Evolutionary conservation across 257 asterid genomes (phyloP), one percentile per base, ranked within the genome.

Genomic region (Rubia yunnanensis): DNA sequence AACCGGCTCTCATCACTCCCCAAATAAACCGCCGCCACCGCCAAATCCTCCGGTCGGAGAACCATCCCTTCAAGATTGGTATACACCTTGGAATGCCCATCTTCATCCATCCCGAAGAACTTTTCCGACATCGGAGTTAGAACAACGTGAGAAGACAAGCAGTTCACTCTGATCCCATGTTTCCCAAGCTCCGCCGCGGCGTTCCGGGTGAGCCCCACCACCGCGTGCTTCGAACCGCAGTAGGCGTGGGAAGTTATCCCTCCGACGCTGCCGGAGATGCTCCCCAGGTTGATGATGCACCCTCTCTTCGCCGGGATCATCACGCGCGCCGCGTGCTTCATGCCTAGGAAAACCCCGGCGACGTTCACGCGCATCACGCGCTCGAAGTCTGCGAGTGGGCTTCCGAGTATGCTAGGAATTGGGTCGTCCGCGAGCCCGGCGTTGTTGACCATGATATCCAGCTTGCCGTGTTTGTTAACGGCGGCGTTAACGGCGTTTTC

Each of bases 291-390:
- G 8, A 81, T 63, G 15, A 84, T 81, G 74, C 66, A 48, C 5
- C 87, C 87, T 1, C 66, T 7, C 0, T 63, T 35, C 4, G 48
- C 55, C 0, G 73, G 85, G 58, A 75, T 65, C 89, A 84, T 84
- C 22, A 60, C 80, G 0, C 79, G 61, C 0, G 86, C 83, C 0
- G 86, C 88, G 13, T 83, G 86, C 61, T 83, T 83, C 28, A 72
- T 64, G 0, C 89, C 83, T 2, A 75, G 58, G 44, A 78, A 73
- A 18, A 54, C 54, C 0, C 89, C 81, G 0, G 71, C 14, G 10
- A 81, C 70, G 65, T 81, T 81, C 5, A 75, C 71, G 0, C 23
- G 27, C 23, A 79, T 39, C 14, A 81, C 69, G 4, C 67, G 64
- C 14, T 60, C 64, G 30, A 60, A 60, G 11, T 34, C 64, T 0